Percentiles rank a stretch among this genome's conserved stretches.
Conservation (phyloP, 2,329 filamentous ascomycete genomes). For the Monosporascus sp. region DNA sequence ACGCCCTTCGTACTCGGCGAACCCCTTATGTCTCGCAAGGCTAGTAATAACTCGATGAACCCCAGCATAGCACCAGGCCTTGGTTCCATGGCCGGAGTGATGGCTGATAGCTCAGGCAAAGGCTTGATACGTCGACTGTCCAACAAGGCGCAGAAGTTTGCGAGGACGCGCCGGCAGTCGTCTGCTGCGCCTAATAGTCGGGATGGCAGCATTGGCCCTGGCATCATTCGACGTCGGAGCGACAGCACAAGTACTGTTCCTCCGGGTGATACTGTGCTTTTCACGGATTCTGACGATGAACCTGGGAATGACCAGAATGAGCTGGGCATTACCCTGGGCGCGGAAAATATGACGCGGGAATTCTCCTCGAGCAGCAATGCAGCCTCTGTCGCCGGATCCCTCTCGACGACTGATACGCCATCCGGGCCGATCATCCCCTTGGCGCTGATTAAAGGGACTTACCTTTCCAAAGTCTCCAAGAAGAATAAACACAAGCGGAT, state of each 20-base stretch:
- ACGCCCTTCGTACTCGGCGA: constrained; percentile 67
- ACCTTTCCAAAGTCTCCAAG: constrained; percentile 77
- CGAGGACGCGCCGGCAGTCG: constrained; percentile 66
- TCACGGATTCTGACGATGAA: constrained; percentile 54
- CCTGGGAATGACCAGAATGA: constrained; percentile 47
- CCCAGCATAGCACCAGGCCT: constrained; percentile 53
- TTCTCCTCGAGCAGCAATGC: constrained; percentile 44
- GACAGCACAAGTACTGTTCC: constrained; percentile 76
- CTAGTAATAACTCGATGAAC: constrained; percentile 58
- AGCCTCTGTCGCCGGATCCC: constrained; percentile 39
- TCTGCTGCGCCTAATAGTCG: constrained; percentile 71
- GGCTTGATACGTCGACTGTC: constrained; percentile 78
- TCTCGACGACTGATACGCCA: constrained; percentile 31
- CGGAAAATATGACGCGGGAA: constrained; percentile 39
- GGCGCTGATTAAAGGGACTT: constrained; percentile 71
- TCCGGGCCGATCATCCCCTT: constrained; percentile 71
- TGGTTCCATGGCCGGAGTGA: constrained; percentile 46
- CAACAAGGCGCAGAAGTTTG: constrained; percentile 67
- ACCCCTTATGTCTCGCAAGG: constrained; percentile 55
- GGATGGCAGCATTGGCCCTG: constrained; percentile 83
- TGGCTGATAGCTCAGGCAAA: constrained; percentile 34
- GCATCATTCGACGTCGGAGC: constrained; percentile 79
- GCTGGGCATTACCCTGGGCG: constrained; percentile 31
- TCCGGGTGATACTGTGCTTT: constrained; percentile 37
- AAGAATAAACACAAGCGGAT: constrained; percentile 71